Evolutionary conservation across 176 grass and related monocot genomes (phyloP).

Genomic region (Alopecurus myosuroides): DNA sequence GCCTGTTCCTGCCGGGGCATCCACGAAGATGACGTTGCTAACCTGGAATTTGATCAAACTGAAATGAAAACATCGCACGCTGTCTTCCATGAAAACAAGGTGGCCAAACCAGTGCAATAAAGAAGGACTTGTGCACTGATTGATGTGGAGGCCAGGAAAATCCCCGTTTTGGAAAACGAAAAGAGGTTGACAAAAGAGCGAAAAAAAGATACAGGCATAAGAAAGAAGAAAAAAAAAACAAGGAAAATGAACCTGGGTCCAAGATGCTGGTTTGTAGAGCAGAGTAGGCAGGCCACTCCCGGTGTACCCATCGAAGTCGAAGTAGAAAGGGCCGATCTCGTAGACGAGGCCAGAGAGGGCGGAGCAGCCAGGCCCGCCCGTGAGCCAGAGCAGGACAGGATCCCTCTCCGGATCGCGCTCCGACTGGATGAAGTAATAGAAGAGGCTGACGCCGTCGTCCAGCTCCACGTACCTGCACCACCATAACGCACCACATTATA

Average conservation of each 20-base stretch:
- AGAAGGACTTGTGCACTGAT: too few relatives aligned
- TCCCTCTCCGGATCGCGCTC: slow-evolving; percentile 27
- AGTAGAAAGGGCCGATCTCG: slow-evolving; percentile 16
- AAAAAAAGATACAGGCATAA: too few relatives aligned
- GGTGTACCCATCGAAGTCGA: not conserved
- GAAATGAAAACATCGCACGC: not conserved
- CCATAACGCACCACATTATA: too few relatives aligned
- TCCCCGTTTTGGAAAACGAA: too few relatives aligned
- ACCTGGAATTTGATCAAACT: slow-evolving; percentile 13
- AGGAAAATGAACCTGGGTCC: too few relatives aligned
- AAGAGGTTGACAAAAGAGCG: too few relatives aligned
- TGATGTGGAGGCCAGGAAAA: too few relatives aligned
- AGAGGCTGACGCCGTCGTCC: slow-evolving; percentile 23
- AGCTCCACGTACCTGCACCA: slow-evolving; percentile 25
- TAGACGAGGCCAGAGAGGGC: slow-evolving; percentile 33
- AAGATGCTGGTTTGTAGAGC: not conserved
- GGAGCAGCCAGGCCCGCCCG: slow-evolving; percentile 38
- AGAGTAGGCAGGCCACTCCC: not conserved
- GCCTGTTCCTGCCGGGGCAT: slow-evolving; percentile 52
- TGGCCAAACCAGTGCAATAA: not conserved
- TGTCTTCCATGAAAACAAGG: not conserved
- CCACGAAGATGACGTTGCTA: slow-evolving; percentile 59
- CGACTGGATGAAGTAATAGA: slow-evolving; percentile 48
- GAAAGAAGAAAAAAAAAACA: too few relatives aligned
- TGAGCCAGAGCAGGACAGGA: slow-evolving; percentile 38